Conservation (phyloP, 2,329 filamentous ascomycete species). For the Lecanicillium sp. region DNA sequence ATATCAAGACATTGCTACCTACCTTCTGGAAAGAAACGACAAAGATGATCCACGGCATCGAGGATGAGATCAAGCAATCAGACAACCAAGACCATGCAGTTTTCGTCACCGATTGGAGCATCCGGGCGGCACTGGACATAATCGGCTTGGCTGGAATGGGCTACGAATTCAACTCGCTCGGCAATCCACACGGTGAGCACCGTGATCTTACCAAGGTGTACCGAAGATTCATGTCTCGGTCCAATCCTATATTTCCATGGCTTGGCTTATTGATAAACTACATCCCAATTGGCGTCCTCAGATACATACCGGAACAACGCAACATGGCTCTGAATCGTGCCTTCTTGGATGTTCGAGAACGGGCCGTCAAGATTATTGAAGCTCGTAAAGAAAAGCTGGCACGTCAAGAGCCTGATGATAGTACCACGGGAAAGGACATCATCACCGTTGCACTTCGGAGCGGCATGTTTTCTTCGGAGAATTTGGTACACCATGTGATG, state of each 20-base stretch:
- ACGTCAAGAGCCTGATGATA: too few relatives aligned
- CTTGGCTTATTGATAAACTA: too few relatives aligned
- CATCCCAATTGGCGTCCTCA: too few relatives aligned
- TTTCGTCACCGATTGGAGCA: slow-evolving; percentile 30
- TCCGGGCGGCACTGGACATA: slow-evolving; percentile 49
- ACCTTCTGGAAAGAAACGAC: slow-evolving; percentile 15
- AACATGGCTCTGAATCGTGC: neutral
- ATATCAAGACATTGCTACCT: slow-evolving; percentile 13
- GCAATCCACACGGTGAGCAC: slow-evolving; percentile 26
- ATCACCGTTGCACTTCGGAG: slow-evolving; percentile 66
- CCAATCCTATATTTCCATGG: neutral
- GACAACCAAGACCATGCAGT: neutral
- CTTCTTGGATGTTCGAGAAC: neutral
- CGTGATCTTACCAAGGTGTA: slow-evolving; percentile 37
- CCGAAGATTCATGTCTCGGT: slow-evolving; percentile 3
- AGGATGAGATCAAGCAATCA: neutral
- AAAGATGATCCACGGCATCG: slow-evolving; percentile 12
- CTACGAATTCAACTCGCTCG: slow-evolving; percentile 39
- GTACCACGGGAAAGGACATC: too few relatives aligned
- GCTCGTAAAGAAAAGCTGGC: slow-evolving; percentile 33
- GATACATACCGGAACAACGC: too few relatives aligned
- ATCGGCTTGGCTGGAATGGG: slow-evolving; percentile 51
- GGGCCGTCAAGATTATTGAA: slow-evolving; percentile 42
- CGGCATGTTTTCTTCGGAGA: slow-evolving; percentile 61
- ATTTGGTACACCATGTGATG: slow-evolving; percentile 57